phyloP scores from a whole-genome alignment of 345 rosid species.

The Citrus unshiu region DNA sequence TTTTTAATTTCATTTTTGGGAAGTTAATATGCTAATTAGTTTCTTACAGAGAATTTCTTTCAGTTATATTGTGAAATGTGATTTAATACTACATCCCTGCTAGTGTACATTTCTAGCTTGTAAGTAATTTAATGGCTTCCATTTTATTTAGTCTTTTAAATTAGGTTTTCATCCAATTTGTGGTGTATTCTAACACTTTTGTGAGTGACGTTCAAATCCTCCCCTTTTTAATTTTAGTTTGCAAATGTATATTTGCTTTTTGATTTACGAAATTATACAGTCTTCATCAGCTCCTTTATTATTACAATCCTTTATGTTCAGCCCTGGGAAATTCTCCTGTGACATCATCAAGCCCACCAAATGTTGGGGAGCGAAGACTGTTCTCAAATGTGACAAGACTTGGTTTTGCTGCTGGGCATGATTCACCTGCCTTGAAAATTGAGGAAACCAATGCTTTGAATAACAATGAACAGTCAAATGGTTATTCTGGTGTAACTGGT shows the following conservation, averaged over 20 bases:
- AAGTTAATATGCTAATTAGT: background rate
- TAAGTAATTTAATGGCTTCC: background rate
- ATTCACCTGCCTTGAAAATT: conserved; percentile 72
- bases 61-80: background rate
- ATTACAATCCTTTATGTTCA: conserved; percentile 15
- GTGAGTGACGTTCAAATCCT: background rate
- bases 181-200: too few relatives aligned
- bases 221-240: background rate
- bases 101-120: background rate
- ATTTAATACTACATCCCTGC: background rate
- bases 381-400: conserved; percentile 85
- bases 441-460: conserved; percentile 42
- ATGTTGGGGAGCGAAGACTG: conserved; percentile 56
- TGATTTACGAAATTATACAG: background rate
- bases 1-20: background rate
- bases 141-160: background rate
- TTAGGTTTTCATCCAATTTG: background rate
- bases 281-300: background rate
- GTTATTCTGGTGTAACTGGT: conserved; percentile 40
- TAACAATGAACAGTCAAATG: conserved; percentile 30
- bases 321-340: conserved; percentile 65
- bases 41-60: background rate
- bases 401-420: conserved; percentile 91
- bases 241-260: background rate
- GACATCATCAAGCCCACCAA: conserved; percentile 65